Conservation (phyloP, 2,329 filamentous ascomycete genomes). For the Phoma sp. region DNA sequence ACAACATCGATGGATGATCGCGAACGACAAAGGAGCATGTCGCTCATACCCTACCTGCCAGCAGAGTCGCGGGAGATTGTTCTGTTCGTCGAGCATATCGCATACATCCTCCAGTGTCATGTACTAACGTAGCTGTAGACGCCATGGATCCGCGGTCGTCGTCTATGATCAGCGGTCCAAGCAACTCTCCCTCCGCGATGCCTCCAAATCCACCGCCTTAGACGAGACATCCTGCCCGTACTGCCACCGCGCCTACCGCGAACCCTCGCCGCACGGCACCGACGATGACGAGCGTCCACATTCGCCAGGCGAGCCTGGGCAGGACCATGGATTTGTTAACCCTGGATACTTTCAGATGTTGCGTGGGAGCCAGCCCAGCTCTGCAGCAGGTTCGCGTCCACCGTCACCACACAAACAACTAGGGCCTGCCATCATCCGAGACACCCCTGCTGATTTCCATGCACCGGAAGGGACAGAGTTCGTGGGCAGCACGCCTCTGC, state of each 20-base stretch:
- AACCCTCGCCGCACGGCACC: constrained; percentile 44
- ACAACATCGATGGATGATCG: constrained; percentile 37
- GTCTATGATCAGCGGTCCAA: constrained; percentile 86
- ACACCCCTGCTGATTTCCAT: constrained; percentile 38
- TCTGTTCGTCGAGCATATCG: constrained; percentile 64
- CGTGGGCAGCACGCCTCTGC: constrained; percentile 54
- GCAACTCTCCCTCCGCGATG: constrained; percentile 80
- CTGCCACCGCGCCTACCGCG: constrained; percentile 77
- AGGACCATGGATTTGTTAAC: constrained; percentile 76
- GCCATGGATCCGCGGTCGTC: constrained; percentile 90
- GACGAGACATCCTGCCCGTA: constrained; percentile 81
- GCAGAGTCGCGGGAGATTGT: constrained; percentile 80
- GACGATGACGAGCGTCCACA: constrained; percentile 45
- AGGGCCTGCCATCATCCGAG: constrained; percentile 39
- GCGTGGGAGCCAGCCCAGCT: constrained; percentile 64
- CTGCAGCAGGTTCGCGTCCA: constrained; percentile 56
- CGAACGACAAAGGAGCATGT: constrained; percentile 58
- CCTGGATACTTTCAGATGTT: constrained; percentile 97
- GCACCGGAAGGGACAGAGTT: constrained; percentile 60
- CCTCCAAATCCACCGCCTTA: constrained; percentile 60
- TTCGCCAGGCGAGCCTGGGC: constrained; percentile 40
- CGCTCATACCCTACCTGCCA: constrained; percentile 77
- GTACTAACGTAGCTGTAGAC: constrained; percentile 61
- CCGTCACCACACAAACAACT: constrained; percentile 59
- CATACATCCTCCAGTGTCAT: neutral